A percentile compares a stretch with the other conserved stretches of the same genome.
Evolutionary conservation across 1,284 basidiomycete species (phyloP).

Genomic region (Mycena sp.): DNA sequence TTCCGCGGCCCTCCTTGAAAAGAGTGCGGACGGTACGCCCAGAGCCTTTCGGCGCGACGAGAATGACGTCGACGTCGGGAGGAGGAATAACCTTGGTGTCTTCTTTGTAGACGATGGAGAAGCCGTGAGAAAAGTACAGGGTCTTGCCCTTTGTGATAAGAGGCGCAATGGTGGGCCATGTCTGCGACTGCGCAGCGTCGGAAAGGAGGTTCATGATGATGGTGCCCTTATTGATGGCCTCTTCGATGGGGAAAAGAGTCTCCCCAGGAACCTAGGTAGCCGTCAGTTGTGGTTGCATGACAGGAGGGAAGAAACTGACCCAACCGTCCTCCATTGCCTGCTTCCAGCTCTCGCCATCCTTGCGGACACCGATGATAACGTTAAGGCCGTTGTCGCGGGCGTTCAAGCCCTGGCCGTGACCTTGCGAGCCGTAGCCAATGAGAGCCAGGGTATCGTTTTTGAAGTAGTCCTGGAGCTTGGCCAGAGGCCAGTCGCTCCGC

Average conservation of each 20-base stretch:
- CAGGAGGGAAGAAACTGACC: conserved; percentile 58
- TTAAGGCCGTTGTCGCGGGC: conserved; percentile 99
- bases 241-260: conserved; percentile 98
- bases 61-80: conserved; percentile 96
- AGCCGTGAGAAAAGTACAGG: conserved; percentile 99
- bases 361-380: conserved; percentile 98
- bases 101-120: conserved; percentile 98
- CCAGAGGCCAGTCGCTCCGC: conserved; percentile 97
- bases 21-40: conserved; percentile 99
- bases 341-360: conserved; percentile 96
- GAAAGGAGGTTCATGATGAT: conserved; percentile 99
- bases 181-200: conserved; percentile 97
- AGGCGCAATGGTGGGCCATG: conserved; percentile 90
- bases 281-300: background rate
- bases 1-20: conserved; percentile 99
- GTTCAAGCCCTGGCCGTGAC: conserved; percentile 98
- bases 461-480: conserved; percentile 99
- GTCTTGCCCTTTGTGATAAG: conserved; percentile 99
- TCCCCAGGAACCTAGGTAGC: conserved; percentile 85
- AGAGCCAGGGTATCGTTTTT: conserved; percentile 99
- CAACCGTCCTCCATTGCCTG: conserved; percentile 97
- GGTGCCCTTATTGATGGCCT: conserved; percentile 95
- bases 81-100: conserved; percentile 96
- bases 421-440: conserved; percentile 99
- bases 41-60: conserved; percentile 99